Evolutionary conservation across 768 basidiomycete genomes (phyloP).

Genomic region (Tulasnella sp.): DNA sequence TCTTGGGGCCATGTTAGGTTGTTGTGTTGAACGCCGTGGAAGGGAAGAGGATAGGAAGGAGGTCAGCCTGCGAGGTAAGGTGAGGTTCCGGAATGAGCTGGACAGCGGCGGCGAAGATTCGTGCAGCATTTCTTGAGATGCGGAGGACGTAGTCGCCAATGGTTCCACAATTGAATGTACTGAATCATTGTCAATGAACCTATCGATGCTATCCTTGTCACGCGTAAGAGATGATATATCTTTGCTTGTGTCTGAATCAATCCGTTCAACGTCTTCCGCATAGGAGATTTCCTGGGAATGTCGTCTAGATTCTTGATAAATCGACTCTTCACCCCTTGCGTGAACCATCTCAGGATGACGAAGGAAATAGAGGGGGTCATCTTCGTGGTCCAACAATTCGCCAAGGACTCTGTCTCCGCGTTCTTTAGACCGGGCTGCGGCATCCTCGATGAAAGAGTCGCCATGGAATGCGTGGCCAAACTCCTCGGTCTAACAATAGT

Average conservation of each 20-base stretch:
- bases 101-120: too few relatives aligned
- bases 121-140: too few relatives aligned
- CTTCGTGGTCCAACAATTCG: slow-evolving; percentile 1
- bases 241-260: neutral
- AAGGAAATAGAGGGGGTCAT: too few relatives aligned
- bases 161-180: too few relatives aligned
- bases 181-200: too few relatives aligned
- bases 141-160: too few relatives aligned
- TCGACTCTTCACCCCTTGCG: neutral
- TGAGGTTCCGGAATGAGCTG: too few relatives aligned
- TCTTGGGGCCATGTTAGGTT: slow-evolving; percentile 1
- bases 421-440: neutral
- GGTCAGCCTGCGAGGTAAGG: too few relatives aligned
- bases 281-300: neutral
- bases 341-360: slow-evolving; percentile 9
- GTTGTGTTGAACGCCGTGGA: slow-evolving; percentile 1
- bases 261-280: neutral
- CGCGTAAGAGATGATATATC: neutral
- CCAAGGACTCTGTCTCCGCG: slow-evolving; percentile 2
- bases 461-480: neutral
- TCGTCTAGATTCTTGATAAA: neutral
- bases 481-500: neutral
- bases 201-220: too few relatives aligned
- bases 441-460: neutral
- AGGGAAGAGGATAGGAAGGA: too few relatives aligned